A percentile compares a stretch with the other conserved stretches of the same genome.
These are phyloP conservation scores for Xerocomellus dryophilus DNA, from an alignment of 768 basidiomycete species.

Conservation along the genomic window DNA sequence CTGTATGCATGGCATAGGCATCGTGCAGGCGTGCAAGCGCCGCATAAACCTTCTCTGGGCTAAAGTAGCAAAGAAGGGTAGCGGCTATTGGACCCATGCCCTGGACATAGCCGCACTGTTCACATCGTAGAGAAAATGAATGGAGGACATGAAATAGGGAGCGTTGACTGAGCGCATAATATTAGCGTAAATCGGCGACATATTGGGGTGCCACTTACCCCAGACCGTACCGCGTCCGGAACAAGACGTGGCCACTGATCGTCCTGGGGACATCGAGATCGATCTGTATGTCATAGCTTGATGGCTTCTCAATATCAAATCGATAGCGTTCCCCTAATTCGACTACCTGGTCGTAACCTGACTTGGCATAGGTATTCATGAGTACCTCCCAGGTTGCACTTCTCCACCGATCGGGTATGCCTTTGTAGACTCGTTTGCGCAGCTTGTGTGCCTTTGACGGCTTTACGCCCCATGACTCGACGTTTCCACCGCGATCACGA, in stretches of 20 bases:
- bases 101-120: conserved; percentile 91
- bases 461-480: conserved; percentile 67
- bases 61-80: conserved; percentile 90
- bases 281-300: conserved; percentile 92
- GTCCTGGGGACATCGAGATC: conserved; percentile 97
- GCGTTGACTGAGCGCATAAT: conserved; percentile 64
- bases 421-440: conserved; percentile 82
- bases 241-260: conserved; percentile 91
- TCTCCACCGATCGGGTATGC: conserved; percentile 95
- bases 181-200: conserved; percentile 8
- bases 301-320: conserved; percentile 72
- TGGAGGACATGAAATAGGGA: conserved; percentile 94
- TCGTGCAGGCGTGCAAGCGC: conserved; percentile 87
- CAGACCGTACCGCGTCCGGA: conserved; percentile 91
- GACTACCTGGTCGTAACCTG: conserved; percentile 44
- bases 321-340: conserved; percentile 50
- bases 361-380: conserved; percentile 52
- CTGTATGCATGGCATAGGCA: conserved; percentile 78
- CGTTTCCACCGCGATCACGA: conserved; percentile 76
- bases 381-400: conserved; percentile 88
- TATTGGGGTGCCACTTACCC: conserved; percentile 63
- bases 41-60: conserved; percentile 84
- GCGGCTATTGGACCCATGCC: conserved; percentile 99
- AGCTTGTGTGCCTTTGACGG: conserved; percentile 65
- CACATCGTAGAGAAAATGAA: conserved; percentile 82